Base-by-base conservation (phyloP, 2,329 filamentous ascomycete genomes). In the Alternaria sp. region DNA sequence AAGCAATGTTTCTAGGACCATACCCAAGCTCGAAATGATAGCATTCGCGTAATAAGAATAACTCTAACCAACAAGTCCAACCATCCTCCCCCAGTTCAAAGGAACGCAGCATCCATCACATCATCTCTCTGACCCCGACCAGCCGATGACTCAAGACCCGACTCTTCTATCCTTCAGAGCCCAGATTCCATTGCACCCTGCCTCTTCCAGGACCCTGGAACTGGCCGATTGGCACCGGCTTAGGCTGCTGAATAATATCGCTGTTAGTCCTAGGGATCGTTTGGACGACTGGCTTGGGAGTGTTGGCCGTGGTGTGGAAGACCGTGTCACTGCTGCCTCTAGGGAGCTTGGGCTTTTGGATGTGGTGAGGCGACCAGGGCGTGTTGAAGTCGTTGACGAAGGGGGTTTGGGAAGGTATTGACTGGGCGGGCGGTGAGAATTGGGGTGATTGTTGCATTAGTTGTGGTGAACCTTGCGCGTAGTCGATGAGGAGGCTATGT, bases 101-200 rank as follows among this genome's bases (percentile, higher is more conserved):
- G 23, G 2, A 3, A 25, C 10, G 28, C 30, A 25, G 33, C 2
- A 20, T 37, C 28, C 30, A 41, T 25, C 28, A 6, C 20, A 37
- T 25, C 28, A 5, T 26, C 12, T 37, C 25, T 47, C 28, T 43
- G 21, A 45, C 41, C 15, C 23, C 12, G 30, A 45, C n/a, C 37
- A 58, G 57, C 18, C 12, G n/a, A 21, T 59, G 41, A 41, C 55
- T 33, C 28, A 21, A 30, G 12, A 18, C 26, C 18, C 26, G 10
- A 25, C 43, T 21, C 23, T 55, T 30, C 54, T 61, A 67, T 12
- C 54, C 66, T 58, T 79, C 77, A 21, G 74, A 77, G 10, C 77
- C 76, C 59, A 79, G 64, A 51, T 75, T 75, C 77, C 77, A 79
- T 62, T 76, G 70, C 56, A 79, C 72, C n/a, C 72, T 69, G 8